Base-by-base conservation (phyloP, 768 basidiomycete genomes). In the Agaricus blazei region DNA sequence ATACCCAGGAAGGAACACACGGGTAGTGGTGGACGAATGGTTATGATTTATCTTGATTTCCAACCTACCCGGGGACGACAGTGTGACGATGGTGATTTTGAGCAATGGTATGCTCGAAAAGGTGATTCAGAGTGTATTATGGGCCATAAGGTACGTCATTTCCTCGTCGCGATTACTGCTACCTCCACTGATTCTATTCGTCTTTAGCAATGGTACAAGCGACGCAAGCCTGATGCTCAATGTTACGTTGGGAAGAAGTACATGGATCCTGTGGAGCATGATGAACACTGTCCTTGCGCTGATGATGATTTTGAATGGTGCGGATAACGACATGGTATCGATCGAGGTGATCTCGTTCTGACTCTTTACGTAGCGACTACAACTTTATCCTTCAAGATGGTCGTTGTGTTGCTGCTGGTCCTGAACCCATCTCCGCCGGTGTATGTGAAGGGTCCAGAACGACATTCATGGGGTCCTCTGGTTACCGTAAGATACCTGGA, bases 301-400 rank as follows among this genome's bases (percentile, higher is more conserved):
- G 88, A 93, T 59, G 84, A 84, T 11, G 97, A 99, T 67, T 99
- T 84, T 62, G 97, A 99, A 68, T 99, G 96, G 94, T 95, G 61
- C 23, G 60, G 11, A 34, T 34, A 34, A 6, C 4, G 11, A 34
- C 34, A 34, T 34, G 11, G 34, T 34, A 34, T 34, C 34, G 11
- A 11, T 34, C 7, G 5, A 11, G 11, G 34, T 34, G 34, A 8
- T 61, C 19, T 7, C 45, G 52, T 47, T 31, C 31, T 53, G 9
- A 24, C 9, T 44, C 40, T 19, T 14, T 51, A 14, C 24, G 45
- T 34, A 95, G 93, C 60, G 94, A 96, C 72, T 98, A 89, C 72
- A 96, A 96, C 68, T 96, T 78, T 62, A 75, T 95, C 44, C 83
- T 84, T 24, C 80, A 87, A 54, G 87, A 82, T 11, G 75, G 81